Evolutionary conservation across 176 grass and related monocot species (phyloP).

Genomic region (Zoysia pacifica): DNA sequence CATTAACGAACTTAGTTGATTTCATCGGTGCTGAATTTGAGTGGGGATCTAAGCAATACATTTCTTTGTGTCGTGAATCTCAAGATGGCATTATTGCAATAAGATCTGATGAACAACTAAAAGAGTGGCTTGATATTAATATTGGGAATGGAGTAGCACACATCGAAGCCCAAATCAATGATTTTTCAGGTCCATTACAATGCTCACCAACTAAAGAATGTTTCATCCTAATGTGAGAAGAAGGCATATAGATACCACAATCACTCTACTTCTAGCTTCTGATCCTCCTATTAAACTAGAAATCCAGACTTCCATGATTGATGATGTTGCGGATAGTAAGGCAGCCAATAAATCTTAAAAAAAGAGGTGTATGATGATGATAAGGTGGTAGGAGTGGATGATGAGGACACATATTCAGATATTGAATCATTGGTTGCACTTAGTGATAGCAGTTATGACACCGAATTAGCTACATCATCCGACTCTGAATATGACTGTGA

Average conservation of each 20-base stretch:
- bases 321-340: too few species aligned
- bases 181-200: not conserved
- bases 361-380: not conserved
- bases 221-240: not conserved
- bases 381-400: not conserved
- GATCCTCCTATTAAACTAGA: not conserved
- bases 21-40: not conserved
- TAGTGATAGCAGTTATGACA: not conserved
- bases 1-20: not conserved
- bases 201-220: not conserved
- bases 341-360: not conserved
- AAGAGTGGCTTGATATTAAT: not conserved
- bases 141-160: not conserved
- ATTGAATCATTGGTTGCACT: not conserved
- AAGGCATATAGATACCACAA: not conserved
- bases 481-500: not conserved
- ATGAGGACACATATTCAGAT: not conserved
- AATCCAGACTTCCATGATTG: not conserved
- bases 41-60: not conserved
- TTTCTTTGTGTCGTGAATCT: not conserved
- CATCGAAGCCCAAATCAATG: not conserved
- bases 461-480: not conserved
- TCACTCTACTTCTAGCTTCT: too few species aligned
- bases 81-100: not conserved
- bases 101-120: not conserved